A percentile compares a stretch with the other conserved stretches of the same genome.
Conservation (phyloP, 139 green algal species). For the Chlorella sp. region DNA sequence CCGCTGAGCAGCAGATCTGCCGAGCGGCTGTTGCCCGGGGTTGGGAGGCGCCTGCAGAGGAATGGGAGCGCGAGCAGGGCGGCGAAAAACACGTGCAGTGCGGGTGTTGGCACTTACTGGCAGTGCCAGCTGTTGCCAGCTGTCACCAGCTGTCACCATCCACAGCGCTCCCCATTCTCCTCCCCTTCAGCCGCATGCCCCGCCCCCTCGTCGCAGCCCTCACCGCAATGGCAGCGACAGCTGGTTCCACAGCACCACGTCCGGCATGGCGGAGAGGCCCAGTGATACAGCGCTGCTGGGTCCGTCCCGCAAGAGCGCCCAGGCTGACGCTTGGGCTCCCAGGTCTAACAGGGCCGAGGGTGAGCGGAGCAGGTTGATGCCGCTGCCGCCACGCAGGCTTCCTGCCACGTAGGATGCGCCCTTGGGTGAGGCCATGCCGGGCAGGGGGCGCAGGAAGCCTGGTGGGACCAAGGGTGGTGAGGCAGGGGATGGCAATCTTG, state of each 20-base stretch:
- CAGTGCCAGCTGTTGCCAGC: too few species aligned
- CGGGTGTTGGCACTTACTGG: too few species aligned
- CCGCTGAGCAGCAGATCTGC: too few species aligned
- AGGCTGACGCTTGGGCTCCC: not conserved
- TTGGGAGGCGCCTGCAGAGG: too few species aligned
- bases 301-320: not conserved
- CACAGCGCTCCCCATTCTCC: not conserved
- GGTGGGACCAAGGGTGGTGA: too few species aligned
- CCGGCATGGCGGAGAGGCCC: not conserved
- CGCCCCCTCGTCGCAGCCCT: not conserved
- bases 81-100: too few species aligned
- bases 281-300: not conserved
- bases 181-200: not conserved
- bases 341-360: not conserved
- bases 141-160: too few species aligned
- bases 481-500: too few species aligned
- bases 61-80: too few species aligned
- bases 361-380: not conserved
- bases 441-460: too few species aligned
- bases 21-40: too few species aligned
- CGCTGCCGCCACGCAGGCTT: not conserved
- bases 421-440: not conserved
- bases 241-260: slow-evolving; percentile 4
- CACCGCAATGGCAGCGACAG: not conserved
- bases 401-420: not conserved